These are phyloP conservation scores for Spathaspora hagerdaliae DNA, from an alignment of 805 yeast species.

Conservation along the genomic window DNA sequence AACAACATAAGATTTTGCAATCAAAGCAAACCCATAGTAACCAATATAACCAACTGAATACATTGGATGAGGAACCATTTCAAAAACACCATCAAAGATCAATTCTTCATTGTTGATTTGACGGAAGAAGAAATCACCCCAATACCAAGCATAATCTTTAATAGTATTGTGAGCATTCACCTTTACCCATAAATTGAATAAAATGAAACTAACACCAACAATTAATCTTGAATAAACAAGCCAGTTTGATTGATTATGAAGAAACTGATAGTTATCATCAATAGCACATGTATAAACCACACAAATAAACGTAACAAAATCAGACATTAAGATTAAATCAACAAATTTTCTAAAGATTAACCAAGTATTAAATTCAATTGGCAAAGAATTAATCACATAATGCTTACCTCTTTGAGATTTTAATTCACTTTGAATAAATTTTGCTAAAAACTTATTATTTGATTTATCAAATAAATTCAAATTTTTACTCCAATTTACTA, in stretches of 20 bases:
- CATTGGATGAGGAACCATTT: constrained; percentile 91
- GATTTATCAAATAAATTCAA: constrained; percentile 20
- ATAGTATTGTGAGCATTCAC: constrained; percentile 84
- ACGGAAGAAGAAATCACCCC: constrained; percentile 90
- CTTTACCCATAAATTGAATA: constrained; percentile 82
- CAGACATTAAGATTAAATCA: constrained; percentile 80
- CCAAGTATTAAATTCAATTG: constrained; percentile 82
- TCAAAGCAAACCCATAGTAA: constrained; percentile 77
- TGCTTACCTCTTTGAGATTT: constrained; percentile 35
- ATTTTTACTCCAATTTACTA: constrained; percentile 50
- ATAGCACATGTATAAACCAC: constrained; percentile 52
- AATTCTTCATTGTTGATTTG: constrained; percentile 59
- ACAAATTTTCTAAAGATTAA: constrained; percentile 72
- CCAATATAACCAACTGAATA: constrained; percentile 87
- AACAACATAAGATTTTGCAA: constrained; percentile 69
- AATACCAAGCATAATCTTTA: constrained; percentile 90
- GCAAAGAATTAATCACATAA: constrained; percentile 34
- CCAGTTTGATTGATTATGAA: constrained; percentile 36
- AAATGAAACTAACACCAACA: constrained; percentile 56
- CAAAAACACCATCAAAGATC: constrained; percentile 85
- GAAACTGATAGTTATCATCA: constrained; percentile 30
- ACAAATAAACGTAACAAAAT: constrained; percentile 70
- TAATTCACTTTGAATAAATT: constrained; percentile 31
- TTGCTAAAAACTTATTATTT: constrained; percentile 32
- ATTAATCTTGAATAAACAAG: constrained; percentile 48